These are phyloP conservation scores for Triadica sebifera DNA, from an alignment of 345 rosid genomes.

Conservation along the genomic window DNA sequence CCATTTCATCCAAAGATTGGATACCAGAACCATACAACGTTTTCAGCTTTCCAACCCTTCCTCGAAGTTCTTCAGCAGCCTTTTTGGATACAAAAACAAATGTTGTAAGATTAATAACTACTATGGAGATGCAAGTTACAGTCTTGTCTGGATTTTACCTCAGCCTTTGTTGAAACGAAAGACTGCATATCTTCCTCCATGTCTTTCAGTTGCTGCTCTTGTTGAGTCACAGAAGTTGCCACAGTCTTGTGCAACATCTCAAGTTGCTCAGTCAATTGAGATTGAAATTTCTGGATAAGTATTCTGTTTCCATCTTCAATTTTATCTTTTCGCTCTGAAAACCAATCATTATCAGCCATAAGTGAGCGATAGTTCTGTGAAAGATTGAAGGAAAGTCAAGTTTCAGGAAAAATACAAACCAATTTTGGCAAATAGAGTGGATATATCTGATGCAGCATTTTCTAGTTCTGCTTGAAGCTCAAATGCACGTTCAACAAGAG, in stretches of 20 bases:
- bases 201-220: slow-evolving; percentile 79
- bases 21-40: slow-evolving; percentile 69
- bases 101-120: slow-evolving; percentile 3
- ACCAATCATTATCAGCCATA: neutral
- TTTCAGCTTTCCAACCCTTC: slow-evolving; percentile 64
- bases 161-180: slow-evolving; percentile 76
- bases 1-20: slow-evolving; percentile 72
- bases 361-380: neutral
- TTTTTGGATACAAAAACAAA: slow-evolving; percentile 33
- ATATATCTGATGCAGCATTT: slow-evolving; percentile 81
- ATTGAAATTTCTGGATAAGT: slow-evolving; percentile 72
- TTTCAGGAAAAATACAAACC: slow-evolving; percentile 43
- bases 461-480: slow-evolving; percentile 88
- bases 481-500: slow-evolving; percentile 78
- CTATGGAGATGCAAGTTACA: neutral
- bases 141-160: slow-evolving; percentile 40
- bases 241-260: slow-evolving; percentile 83
- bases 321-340: slow-evolving; percentile 86
- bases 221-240: slow-evolving; percentile 79
- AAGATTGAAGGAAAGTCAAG: slow-evolving; percentile 11
- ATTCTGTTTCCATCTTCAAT: slow-evolving; percentile 83
- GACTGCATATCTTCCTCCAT: slow-evolving; percentile 98
- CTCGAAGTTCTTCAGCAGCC: slow-evolving; percentile 88
- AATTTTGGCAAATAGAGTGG: slow-evolving; percentile 79
- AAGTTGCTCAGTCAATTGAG: slow-evolving; percentile 80